Evolutionary conservation across 352 stramenopile genomes (phyloP), one percentile per base, ranked within the genome.

Genomic region (Phytophthora syringae): DNA sequence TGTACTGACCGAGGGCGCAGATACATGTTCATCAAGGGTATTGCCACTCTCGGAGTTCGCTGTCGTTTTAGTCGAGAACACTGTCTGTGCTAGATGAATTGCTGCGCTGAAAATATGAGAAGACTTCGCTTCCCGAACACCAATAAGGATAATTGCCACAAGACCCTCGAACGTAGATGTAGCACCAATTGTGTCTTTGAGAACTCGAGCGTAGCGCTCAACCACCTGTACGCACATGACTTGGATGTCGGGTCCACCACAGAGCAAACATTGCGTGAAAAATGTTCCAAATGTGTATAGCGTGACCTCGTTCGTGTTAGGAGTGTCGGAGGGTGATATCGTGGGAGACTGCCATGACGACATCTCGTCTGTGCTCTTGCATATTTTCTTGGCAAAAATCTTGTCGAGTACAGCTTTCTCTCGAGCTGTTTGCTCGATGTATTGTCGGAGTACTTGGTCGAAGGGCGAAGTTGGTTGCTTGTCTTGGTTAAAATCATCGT

Each of bases 271-370:
- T 42, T 86, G 72, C 0, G 76, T 73, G 20, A 88, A 86, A 54
- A 84, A 77, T 9, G 40, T 57, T 20, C 82, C 82, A 54, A 90
- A 90, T 2, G 79, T 89, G 45, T 85, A 76, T 25, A 71, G 24
- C 11, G 43, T 58, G 44, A 74, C 61, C 49, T 67, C 66, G 28
- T 42, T 70, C 28, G 22, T 70, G 60, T 74, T 51, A 28, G 45
- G 16, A 69, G 64, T 62, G 75, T 78, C 60, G 51, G 42, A 11
- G 40, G n/a, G 28, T 52, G 27, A 45, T 64, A 72, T 58, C 61
- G 60, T 36, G 24, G 62, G 43, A 47, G 70, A 20, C 30, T 70
- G 67, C 58, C 67, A 69, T 6, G 20, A 36, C 2, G 36, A 43
- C 22, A 68, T n/a, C 6, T 64, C 52, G 28, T 60, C 22, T 32